Percentiles rank a stretch among this genome's conserved stretches.
Evolutionary conservation across 106 monocot species (phyloP).

Genomic region (Narthecium ossifragum): DNA sequence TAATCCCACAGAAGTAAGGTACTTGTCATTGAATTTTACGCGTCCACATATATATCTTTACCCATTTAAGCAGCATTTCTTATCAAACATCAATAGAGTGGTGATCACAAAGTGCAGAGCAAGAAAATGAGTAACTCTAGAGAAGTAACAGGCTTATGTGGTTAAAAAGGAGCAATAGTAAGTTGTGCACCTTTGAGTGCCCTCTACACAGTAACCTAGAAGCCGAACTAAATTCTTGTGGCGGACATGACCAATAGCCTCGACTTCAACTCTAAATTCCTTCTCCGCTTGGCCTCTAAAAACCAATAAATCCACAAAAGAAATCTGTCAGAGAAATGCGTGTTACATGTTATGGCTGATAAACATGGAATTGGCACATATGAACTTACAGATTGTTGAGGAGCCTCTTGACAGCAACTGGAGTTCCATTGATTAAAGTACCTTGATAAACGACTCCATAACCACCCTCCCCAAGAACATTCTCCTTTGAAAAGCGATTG

Average conservation of each 20-base stretch:
- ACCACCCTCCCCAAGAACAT: conserved; percentile 45
- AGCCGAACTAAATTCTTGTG: conserved; percentile 53
- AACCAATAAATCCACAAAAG: neutral
- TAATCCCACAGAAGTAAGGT: too few relatives aligned
- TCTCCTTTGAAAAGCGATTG: conserved; percentile 36
- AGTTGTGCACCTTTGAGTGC: conserved; percentile 34
- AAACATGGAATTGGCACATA: too few relatives aligned
- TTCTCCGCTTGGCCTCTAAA: conserved; percentile 51
- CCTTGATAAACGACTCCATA: conserved; percentile 46
- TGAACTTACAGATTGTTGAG: conserved; percentile 49
- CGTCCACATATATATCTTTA: too few relatives aligned
- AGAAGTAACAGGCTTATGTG: too few relatives aligned
- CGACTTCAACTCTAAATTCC: conserved; percentile 55
- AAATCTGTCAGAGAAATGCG: too few relatives aligned
- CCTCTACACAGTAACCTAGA: conserved; percentile 51
- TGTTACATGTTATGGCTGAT: too few relatives aligned
- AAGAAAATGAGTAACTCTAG: too few relatives aligned
- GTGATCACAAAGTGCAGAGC: too few relatives aligned
- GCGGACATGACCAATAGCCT: conserved; percentile 53
- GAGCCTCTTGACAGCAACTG: conserved; percentile 46
- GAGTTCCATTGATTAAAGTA: conserved; percentile 26
- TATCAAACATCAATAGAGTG: too few relatives aligned
- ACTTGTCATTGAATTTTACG: too few relatives aligned
- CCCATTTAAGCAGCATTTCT: too few relatives aligned
- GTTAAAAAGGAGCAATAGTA: neutral